Conservation (phyloP, 805 yeast species). For the Komagataella kurtzmanii region DNA sequence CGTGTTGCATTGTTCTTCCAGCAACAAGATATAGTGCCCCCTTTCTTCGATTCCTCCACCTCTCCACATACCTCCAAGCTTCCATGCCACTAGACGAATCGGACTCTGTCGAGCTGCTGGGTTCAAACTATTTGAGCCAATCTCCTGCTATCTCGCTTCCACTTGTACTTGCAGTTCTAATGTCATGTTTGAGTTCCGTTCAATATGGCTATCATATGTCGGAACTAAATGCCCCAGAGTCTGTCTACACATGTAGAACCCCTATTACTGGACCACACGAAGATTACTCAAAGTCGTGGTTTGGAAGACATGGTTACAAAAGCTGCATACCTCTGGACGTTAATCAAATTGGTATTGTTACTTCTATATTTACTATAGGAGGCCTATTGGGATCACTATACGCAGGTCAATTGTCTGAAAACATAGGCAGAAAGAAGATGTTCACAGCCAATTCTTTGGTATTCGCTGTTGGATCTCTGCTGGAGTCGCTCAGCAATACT, state of each 20-base stretch:
- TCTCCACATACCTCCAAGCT: not conserved
- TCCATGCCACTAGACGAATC: not conserved
- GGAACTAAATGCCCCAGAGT: conserved; percentile 84
- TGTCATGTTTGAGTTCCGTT: conserved; percentile 64
- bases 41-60: not conserved
- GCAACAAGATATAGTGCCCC: not conserved
- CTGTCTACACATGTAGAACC: conserved; percentile 43
- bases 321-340: conserved; percentile 45
- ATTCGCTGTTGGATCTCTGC: conserved; percentile 46
- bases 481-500: conserved; percentile 38
- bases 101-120: not conserved
- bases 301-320: conserved; percentile 18
- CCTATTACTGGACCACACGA: conserved; percentile 6
- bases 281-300: conserved; percentile 22
- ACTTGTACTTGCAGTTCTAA: conserved; percentile 23
- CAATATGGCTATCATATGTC: conserved; percentile 95
- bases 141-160: conserved; percentile 7
- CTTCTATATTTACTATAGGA: conserved; percentile 73
- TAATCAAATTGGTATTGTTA: conserved; percentile 54
- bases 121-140: not conserved
- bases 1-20: conserved; percentile 1
- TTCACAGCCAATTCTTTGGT: conserved; percentile 36
- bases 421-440: conserved; percentile 47
- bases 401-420: conserved; percentile 54
- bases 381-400: conserved; percentile 65